These are phyloP conservation scores for Ceratocystis destructans DNA, from an alignment of 2,329 filamentous ascomycete genomes.

Conservation along the genomic window DNA sequence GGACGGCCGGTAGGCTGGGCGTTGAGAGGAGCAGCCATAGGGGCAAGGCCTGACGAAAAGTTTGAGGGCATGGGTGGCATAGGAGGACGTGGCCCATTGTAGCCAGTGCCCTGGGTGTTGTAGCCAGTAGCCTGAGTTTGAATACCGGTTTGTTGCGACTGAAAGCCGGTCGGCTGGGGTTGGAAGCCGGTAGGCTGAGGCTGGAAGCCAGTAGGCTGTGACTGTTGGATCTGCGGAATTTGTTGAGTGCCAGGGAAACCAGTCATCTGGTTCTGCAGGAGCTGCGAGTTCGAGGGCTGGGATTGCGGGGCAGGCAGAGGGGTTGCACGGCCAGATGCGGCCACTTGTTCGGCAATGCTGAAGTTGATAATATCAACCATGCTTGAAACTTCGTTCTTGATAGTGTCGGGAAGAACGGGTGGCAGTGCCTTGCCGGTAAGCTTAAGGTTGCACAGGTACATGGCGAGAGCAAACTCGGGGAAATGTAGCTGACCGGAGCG, in stretches of 20 bases:
- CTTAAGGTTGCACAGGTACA: constrained; percentile 95
- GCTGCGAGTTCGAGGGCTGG: constrained; percentile 56
- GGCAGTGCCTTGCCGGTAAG: constrained; percentile 78
- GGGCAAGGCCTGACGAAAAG: constrained; percentile 41
- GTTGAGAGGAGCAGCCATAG: constrained; percentile 55
- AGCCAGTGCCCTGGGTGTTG: constrained; percentile 62
- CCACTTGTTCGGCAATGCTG: constrained; percentile 62
- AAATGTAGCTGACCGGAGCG: constrained; percentile 93
- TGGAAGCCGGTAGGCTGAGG: constrained; percentile 34
- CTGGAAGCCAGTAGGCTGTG: constrained; percentile 34
- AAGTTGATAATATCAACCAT: constrained; percentile 99
- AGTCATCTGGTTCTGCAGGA: constrained; percentile 54
- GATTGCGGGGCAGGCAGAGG: constrained; percentile 47
- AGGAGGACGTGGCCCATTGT: constrained; percentile 71
- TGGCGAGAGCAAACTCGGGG: constrained; percentile 90
- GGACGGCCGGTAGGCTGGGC: constrained; percentile 88
- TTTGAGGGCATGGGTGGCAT: constrained; percentile 71
- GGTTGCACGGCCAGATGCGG: constrained; percentile 34
- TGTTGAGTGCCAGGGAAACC: constrained; percentile 42
- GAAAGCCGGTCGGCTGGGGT: constrained; percentile 41
- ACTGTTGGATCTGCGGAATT: constrained; percentile 26
- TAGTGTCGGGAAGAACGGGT: constrained; percentile 58
- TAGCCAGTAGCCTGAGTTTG: constrained; percentile 56
- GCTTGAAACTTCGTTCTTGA: constrained; percentile 94
- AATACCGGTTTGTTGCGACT: constrained; percentile 41